phyloP scores from a whole-genome alignment of 345 rosid genomes.

The Gossypium longicalyx region DNA sequence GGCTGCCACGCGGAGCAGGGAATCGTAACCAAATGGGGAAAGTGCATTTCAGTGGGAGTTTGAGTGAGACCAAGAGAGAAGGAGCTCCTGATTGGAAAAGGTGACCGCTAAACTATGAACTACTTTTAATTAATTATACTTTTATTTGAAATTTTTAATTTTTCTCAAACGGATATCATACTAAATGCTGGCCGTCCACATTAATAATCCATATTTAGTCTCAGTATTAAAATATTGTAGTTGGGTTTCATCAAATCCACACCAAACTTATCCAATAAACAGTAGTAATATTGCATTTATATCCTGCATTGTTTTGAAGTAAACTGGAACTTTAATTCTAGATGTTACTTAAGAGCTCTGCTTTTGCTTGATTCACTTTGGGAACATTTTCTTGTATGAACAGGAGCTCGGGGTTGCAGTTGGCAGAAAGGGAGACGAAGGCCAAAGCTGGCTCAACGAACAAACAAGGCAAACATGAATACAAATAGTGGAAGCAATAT shows the following conservation, averaged over 20 bases:
- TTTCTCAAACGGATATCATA: background rate
- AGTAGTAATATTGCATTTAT: background rate
- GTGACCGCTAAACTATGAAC: constrained; percentile 23
- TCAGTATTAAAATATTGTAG: background rate
- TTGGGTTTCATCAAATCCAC: background rate
- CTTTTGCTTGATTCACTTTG: background rate
- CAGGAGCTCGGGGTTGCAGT: constrained; percentile 43
- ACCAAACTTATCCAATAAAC: background rate
- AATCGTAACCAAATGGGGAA: constrained; percentile 53
- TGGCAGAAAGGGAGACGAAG: constrained; percentile 33
- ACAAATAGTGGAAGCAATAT: constrained; percentile 19
- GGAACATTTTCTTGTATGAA: background rate
- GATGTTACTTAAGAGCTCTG: background rate
- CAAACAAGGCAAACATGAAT: constrained; percentile 23
- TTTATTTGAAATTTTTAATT: too few species aligned
- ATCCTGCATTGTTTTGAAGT: background rate
- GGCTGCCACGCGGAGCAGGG: constrained; percentile 48
- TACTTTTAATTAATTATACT: too few species aligned
- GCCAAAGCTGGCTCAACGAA: constrained; percentile 31
- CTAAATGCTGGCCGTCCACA: constrained; percentile 8
- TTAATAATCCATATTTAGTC: background rate
- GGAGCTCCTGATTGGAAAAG: constrained; percentile 54
- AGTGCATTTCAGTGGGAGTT: constrained; percentile 91
- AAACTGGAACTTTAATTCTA: too few species aligned
- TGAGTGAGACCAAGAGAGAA: constrained; percentile 70